These are phyloP conservation scores for Pyracantha coccinea DNA, from an alignment of 331 rosid species.

Conservation along the genomic window DNA sequence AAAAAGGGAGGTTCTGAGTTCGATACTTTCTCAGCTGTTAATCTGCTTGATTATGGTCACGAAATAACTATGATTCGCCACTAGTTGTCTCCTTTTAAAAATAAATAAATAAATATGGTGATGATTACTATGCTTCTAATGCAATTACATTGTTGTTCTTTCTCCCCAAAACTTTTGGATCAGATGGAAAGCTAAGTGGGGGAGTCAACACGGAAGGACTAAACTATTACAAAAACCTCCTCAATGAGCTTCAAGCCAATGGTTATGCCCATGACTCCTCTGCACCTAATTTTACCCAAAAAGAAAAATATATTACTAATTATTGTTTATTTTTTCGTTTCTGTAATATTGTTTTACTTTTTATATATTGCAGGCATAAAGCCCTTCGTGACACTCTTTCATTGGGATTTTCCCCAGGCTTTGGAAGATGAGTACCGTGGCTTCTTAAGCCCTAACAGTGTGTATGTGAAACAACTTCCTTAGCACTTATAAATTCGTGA, in stretches of 20 bases:
- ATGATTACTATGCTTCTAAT: too few relatives aligned
- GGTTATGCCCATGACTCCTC: background rate
- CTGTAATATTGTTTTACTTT: background rate
- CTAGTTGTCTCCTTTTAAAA: too few relatives aligned
- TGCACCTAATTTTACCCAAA: background rate
- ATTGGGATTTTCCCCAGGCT: background rate
- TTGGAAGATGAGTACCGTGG: background rate
- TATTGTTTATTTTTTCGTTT: background rate
- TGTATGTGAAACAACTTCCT: background rate
- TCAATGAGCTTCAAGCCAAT: background rate
- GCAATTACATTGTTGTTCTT: background rate
- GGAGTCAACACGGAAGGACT: background rate
- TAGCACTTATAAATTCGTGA: background rate
- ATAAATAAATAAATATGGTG: too few relatives aligned
- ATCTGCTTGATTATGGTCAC: too few relatives aligned
- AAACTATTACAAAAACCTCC: background rate
- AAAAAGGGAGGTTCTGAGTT: too few relatives aligned
- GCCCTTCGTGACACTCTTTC: background rate
- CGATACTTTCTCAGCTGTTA: too few relatives aligned
- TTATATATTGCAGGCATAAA: background rate
- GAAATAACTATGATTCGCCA: too few relatives aligned
- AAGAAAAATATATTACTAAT: too few relatives aligned
- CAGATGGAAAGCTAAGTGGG: conserved; percentile 1
- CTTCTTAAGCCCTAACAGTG: background rate
- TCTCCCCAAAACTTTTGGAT: background rate